Evolutionary conservation across 768 basidiomycete species (phyloP).

Genomic region (Auricularia auricula-judae): DNA sequence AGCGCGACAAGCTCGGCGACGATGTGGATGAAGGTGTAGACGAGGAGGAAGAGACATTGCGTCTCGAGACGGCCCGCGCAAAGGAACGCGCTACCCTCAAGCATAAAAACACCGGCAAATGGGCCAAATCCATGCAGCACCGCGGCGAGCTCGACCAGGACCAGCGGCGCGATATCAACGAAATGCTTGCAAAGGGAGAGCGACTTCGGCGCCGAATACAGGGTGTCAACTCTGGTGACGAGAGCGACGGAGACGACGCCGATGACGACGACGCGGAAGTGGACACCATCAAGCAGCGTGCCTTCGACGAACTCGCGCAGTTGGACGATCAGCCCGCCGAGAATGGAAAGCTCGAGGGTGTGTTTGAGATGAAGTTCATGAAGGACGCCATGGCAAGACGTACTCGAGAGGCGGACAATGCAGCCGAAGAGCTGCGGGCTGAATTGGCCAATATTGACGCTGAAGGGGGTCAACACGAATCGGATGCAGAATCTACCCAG

Average conservation of each 20-base stretch:
- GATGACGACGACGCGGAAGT: conserved; percentile 32
- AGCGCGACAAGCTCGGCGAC: conserved; percentile 46
- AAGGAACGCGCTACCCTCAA: conserved; percentile 80
- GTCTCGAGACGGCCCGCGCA: conserved; percentile 70
- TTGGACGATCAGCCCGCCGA: conserved; percentile 31
- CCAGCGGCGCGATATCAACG: conserved; percentile 58
- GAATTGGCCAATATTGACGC: conserved; percentile 46
- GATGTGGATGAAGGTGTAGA: conserved; percentile 34
- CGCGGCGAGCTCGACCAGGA: conserved; percentile 58
- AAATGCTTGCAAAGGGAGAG: conserved; percentile 80
- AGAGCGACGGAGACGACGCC: conserved; percentile 26
- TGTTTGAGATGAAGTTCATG: conserved; percentile 99
- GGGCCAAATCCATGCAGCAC: conserved; percentile 67
- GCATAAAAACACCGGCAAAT: conserved; percentile 83
- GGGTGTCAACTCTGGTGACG: conserved; percentile 45
- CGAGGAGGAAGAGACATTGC: conserved; percentile 42
- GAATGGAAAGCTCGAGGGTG: conserved; percentile 44
- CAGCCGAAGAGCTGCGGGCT: conserved; percentile 60
- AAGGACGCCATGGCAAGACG: conserved; percentile 74
- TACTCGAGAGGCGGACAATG: conserved; percentile 41
- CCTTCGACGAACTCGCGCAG: conserved; percentile 65
- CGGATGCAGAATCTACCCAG: conserved; percentile 20
- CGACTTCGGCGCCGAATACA: conserved; percentile 65
- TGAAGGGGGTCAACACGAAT: conserved; percentile 17
- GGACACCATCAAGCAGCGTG: conserved; percentile 46